These are phyloP conservation scores for Globisporangium ultimum DNA, from an alignment of 352 stramenopile species.

Conservation along the genomic window DNA sequence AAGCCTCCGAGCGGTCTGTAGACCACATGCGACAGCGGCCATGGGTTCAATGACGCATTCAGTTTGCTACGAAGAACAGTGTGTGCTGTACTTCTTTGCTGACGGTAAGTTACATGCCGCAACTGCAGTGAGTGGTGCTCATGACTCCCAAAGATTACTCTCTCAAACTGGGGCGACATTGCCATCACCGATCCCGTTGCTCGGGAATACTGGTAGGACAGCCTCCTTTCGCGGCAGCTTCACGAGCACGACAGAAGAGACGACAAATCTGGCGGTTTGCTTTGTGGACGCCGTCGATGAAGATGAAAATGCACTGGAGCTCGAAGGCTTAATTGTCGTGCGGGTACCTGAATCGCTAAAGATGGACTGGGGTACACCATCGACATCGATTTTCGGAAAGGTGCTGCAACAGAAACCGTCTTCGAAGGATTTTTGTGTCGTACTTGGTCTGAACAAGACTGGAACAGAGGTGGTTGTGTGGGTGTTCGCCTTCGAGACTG, in stretches of 20 bases:
- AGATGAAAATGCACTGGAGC: slow-evolving; percentile 15
- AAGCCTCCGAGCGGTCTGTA: slow-evolving; percentile 27
- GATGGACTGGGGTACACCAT: slow-evolving; percentile 41
- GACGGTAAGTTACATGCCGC: slow-evolving; percentile 29
- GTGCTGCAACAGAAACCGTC: slow-evolving; percentile 14
- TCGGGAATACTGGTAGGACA: background rate
- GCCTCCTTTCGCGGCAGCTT: slow-evolving; percentile 6
- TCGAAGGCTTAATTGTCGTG: slow-evolving; percentile 32
- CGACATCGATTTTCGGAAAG: slow-evolving; percentile 26
- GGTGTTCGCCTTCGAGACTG: slow-evolving; percentile 49
- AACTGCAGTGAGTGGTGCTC: slow-evolving; percentile 14
- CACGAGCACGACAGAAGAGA: background rate
- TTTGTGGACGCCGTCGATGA: slow-evolving; percentile 18
- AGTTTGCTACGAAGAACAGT: slow-evolving; percentile 33
- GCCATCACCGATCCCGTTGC: background rate
- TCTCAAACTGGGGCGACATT: slow-evolving; percentile 5
- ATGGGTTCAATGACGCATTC: slow-evolving; percentile 31
- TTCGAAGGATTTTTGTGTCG: slow-evolving; percentile 62
- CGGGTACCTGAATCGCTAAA: slow-evolving; percentile 48
- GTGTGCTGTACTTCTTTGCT: slow-evolving; percentile 35
- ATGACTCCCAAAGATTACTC: background rate
- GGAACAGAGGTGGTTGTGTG: slow-evolving; percentile 44
- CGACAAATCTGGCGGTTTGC: slow-evolving; percentile 12
- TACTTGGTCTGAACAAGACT: slow-evolving; percentile 40
- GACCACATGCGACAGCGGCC: slow-evolving; percentile 19